Conservation (phyloP, 2,329 filamentous ascomycete genomes). For the Epichloe typhina region DNA sequence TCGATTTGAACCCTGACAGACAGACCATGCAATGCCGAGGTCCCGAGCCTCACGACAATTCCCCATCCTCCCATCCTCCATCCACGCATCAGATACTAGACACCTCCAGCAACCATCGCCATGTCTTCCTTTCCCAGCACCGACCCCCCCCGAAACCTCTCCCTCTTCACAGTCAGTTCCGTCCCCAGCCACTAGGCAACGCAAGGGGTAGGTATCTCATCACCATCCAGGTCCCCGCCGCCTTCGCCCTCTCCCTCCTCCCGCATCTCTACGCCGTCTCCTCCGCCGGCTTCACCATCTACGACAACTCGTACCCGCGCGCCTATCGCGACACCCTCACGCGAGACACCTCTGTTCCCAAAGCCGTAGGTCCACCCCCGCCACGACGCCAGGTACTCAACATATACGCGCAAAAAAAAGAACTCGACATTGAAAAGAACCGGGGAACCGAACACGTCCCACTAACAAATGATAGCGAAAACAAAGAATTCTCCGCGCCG, state of each 20-base stretch:
- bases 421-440: too few species aligned
- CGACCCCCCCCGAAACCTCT: conserved; percentile 4
- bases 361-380: conserved; percentile 10
- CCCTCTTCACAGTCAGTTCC: conserved; percentile 6
- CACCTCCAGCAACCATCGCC: too few species aligned
- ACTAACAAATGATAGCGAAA: conserved; percentile 26
- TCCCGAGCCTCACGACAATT: too few species aligned
- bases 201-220: too few species aligned
- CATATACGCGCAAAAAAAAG: too few species aligned
- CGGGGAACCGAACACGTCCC: too few species aligned
- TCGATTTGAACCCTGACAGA: too few species aligned
- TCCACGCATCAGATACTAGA: too few species aligned
- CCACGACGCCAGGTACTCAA: too few species aligned
- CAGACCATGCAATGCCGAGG: too few species aligned
- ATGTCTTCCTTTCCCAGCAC: background rate
- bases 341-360: conserved; percentile 19
- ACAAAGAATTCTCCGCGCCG: conserved; percentile 38
- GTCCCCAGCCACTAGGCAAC: background rate
- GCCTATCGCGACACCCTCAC: conserved; percentile 17
- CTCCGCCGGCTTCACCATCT: conserved; percentile 14
- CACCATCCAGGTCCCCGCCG: conserved; percentile 22
- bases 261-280: conserved; percentile 4
- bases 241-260: conserved; percentile 3
- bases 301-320: conserved; percentile 27
- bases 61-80: too few species aligned